Base-by-base conservation (phyloP, 306 rosid species). In the Inga laurina region DNA sequence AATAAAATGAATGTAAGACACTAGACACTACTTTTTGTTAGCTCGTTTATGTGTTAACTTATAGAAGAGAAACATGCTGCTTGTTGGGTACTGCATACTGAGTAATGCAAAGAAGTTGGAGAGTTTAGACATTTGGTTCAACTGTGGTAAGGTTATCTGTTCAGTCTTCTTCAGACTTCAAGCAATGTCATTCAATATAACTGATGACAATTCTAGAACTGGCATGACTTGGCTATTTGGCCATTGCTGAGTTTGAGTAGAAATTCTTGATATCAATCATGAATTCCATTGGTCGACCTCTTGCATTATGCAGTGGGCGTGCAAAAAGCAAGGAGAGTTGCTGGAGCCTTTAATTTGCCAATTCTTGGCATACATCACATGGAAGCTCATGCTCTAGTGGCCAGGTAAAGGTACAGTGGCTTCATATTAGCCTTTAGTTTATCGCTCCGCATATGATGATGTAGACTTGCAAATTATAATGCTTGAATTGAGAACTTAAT, bases 341-440 rank as follows among this genome's bases (percentile, higher is more conserved):
- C 98, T 15, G 89, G 97, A 62, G 74, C 79, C 62, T 90, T 82
- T 83, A 85, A 75, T 79, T 87, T 96, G 70, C 99, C 99, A 37
- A 90, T 96, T 56, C 62, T 94, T 85, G 98, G 98, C 81, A 86
- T 96, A 68, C 98, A 96, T 94, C 99, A 96, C 87, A 96, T 93
- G 98, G 99, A 96, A 80, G 99, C 98, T 84, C 97, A 93, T 92
- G 97, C 98, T 86, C 88, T 96, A n/a, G 97, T 96, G 49, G 97
- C 98, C 81, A 96, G 99, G 98, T 93, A 89, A 46, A 72, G 13
- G 82, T 57, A 21, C 64, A 75, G 16, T 78, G 59, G 37, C 44
- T 82, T 21, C 57, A 56, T 65, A 68, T 35, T 65, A 69, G 37
- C 78, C 34, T 70, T 21, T 57, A 73, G 21, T 49, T 68, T 79